Evolutionary conservation across 1,284 basidiomycete species (phyloP), one percentile per base, ranked within the genome.

Genomic region (Malassezia japonica): DNA sequence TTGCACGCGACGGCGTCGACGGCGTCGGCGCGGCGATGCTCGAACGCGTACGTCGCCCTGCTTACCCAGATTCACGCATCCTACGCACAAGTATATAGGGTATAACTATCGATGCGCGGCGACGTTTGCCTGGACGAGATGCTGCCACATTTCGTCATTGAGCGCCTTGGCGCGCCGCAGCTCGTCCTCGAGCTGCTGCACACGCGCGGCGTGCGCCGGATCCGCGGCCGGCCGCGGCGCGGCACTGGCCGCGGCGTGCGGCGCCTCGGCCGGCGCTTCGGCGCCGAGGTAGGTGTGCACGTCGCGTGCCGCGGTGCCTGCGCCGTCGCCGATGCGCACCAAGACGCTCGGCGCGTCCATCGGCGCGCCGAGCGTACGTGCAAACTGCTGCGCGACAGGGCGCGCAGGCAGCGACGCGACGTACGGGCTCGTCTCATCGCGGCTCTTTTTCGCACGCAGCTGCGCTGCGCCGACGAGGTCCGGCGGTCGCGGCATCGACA

Each of bases 101-200:
- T 48, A 48, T 43, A n/a, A n/a, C 48, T 41, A 35, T 42, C 16
- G 18, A n/a, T 36, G 25, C 12, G 44, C 42, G 29, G 31, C 44
- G 18, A 46, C 42, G 3, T 42, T 32, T 12, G 21, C 24, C 8
- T 42, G 38, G 7, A 64, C 62, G 5, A 66, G 38, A 4, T 51
- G 48, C 29, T 55, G 51, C 64, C 64, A 66, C 60, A 66, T 64
- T 21, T 62, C 57, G 36, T 65, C 63, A 37, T 67, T 67, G 42
- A 67, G 50, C 24, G 55, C 52, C 41, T 62, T 65, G 27, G 65
- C 65, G 23, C 60, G 56, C n/a, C 53, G 48, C 37, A 67, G 49
- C 44, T 67, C 63, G 2, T 53, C 43, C 12, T 60, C 46, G 32
- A 67, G 47, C 38, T 54, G 41, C 37, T 45, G 42, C 27, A 61